Evolutionary conservation across 2,329 filamentous ascomycete species (phyloP).

Genomic region (Sphaerostilbella broomeana): DNA sequence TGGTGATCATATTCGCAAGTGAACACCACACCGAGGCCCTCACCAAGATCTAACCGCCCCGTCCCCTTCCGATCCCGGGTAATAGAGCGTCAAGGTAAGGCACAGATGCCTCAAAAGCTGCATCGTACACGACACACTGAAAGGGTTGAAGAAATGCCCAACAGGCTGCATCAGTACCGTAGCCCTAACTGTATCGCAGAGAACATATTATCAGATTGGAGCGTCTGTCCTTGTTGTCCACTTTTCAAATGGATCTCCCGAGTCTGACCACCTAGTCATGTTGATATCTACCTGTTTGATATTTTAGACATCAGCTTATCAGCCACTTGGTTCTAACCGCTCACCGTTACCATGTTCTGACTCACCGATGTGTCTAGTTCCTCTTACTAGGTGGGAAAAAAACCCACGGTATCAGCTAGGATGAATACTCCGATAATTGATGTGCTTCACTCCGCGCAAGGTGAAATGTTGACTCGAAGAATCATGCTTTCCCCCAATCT

Average conservation of each 20-base stretch:
- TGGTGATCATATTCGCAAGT: slow-evolving; percentile 3
- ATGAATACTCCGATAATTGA: no score
- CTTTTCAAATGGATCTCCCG: no score
- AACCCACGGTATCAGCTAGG: no score
- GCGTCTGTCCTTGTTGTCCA: no score
- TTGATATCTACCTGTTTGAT: neutral
- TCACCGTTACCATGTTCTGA: neutral
- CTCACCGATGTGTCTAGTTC: neutral
- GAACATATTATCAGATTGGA: neutral
- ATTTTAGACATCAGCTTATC: neutral
- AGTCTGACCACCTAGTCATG: neutral
- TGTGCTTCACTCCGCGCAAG: no score
- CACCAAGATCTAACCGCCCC: slow-evolving; percentile 8
- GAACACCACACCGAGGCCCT: neutral
- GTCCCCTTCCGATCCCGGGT: slow-evolving; percentile 3
- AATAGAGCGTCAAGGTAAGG: neutral
- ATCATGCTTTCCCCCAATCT: no score
- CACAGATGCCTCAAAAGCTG: slow-evolving; percentile 6
- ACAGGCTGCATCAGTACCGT: slow-evolving; percentile 5
- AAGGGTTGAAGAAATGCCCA: no score
- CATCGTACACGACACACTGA: no score
- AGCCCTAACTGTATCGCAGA: slow-evolving; percentile 2
- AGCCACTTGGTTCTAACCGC: neutral
- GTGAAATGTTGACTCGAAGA: no score
- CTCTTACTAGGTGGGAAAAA: no score